phyloP scores from a whole-genome alignment of 345 rosid species.

The Sisymbrium altissimum region DNA sequence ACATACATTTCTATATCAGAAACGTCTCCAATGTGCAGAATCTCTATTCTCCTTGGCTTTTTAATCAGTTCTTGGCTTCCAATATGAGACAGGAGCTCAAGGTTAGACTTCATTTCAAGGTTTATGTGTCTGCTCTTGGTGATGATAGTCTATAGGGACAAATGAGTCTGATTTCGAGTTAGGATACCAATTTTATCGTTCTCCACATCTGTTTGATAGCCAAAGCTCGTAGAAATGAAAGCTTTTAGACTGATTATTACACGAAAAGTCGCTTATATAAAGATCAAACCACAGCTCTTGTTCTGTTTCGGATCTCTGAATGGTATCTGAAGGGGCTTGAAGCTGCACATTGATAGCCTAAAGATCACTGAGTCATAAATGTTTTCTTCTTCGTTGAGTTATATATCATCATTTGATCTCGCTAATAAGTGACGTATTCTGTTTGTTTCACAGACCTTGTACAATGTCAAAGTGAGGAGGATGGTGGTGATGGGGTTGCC shows the following conservation, averaged over 20 bases:
- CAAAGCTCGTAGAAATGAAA: neutral
- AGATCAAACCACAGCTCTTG: neutral
- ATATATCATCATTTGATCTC: neutral
- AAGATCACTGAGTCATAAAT: neutral
- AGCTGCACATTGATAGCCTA: neutral
- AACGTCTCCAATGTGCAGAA: slow-evolving; percentile 71
- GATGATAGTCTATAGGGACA: neutral
- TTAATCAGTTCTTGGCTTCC: slow-evolving; percentile 73
- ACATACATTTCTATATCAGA: slow-evolving; percentile 81
- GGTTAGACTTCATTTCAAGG: slow-evolving; percentile 36
- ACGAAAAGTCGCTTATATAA: neutral
- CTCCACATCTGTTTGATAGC: too few species aligned
- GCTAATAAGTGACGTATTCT: neutral
- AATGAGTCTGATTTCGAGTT: neutral
- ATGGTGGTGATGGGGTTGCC: slow-evolving; percentile 83
- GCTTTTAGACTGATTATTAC: neutral
- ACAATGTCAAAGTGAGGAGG: slow-evolving; percentile 57
- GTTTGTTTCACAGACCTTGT: slow-evolving; percentile 54
- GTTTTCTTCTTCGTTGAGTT: neutral
- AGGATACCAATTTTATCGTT: too few species aligned
- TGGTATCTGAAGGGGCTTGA: neutral
- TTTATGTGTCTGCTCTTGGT: neutral
- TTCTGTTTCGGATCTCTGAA: neutral
- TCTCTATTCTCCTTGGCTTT: slow-evolving; percentile 78
- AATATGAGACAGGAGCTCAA: slow-evolving; percentile 58